A percentile compares a stretch with the other conserved stretches of the same genome.
Conservation (phyloP, 2,329 filamentous ascomycete species). For the Ceratocystis lukuohia region DNA sequence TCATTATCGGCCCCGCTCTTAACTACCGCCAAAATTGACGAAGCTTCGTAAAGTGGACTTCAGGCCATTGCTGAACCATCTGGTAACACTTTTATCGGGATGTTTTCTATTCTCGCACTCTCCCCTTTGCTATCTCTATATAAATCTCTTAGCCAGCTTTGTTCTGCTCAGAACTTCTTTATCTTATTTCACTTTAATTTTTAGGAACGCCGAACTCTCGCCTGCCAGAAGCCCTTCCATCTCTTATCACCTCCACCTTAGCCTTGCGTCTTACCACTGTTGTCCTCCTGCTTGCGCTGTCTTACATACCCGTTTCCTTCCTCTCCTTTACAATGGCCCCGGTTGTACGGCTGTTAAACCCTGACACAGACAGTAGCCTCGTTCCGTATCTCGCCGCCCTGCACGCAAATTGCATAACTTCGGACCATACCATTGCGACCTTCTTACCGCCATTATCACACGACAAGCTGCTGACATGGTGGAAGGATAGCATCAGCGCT, state of each 20-base stretch:
- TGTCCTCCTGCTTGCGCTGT: not conserved
- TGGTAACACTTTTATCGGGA: too few species aligned
- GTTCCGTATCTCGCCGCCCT: conserved; percentile 44
- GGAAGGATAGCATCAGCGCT: conserved; percentile 40
- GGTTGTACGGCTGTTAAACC: conserved; percentile 32
- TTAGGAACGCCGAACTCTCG: too few species aligned
- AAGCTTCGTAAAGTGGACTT: too few species aligned
- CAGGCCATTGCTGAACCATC: too few species aligned
- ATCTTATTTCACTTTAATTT: too few species aligned
- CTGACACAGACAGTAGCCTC: conserved; percentile 36
- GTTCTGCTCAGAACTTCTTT: too few species aligned
- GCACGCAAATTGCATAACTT: conserved; percentile 45
- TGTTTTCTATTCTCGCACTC: too few species aligned
- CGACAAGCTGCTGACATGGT: conserved; percentile 43
- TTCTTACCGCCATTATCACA: conserved; percentile 47
- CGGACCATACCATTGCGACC: conserved; percentile 42
- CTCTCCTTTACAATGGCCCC: conserved; percentile 7
- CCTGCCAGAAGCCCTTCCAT: not conserved
- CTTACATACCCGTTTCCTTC: not conserved
- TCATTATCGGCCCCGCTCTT: conserved; percentile 6
- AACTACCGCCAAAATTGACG: not conserved
- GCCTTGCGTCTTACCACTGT: not conserved
- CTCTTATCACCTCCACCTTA: not conserved
- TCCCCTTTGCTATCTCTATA: too few species aligned
- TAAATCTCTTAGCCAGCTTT: too few species aligned